Percentiles rank a stretch among this genome's conserved stretches.
Evolutionary conservation across 768 basidiomycete species (phyloP).

Genomic region (Suillus subalutaceus): DNA sequence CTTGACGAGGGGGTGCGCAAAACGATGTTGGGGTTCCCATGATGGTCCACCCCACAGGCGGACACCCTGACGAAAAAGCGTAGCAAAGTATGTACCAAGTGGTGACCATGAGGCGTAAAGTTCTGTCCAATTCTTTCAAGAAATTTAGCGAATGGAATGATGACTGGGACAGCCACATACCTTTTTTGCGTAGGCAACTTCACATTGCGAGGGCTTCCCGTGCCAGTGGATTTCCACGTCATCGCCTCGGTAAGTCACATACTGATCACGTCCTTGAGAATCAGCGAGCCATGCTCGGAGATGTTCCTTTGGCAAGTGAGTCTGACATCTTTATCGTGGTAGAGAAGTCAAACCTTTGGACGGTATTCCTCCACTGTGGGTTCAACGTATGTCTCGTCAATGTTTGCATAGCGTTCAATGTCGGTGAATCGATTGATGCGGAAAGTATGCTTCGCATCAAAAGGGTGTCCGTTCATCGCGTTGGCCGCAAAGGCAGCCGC

Average conservation of each 20-base stretch:
- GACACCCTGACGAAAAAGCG: slow-evolving; percentile 93
- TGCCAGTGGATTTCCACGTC: slow-evolving; percentile 93
- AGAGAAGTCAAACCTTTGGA: slow-evolving; percentile 55
- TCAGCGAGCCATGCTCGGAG: slow-evolving; percentile 95
- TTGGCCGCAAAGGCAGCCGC: slow-evolving; percentile 70
- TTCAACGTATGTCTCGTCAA: slow-evolving; percentile 81
- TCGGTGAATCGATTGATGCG: slow-evolving; percentile 87
- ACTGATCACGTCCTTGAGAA: slow-evolving; percentile 91
- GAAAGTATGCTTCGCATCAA: slow-evolving; percentile 88
- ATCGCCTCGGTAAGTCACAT: slow-evolving; percentile 90
- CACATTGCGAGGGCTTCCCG: slow-evolving; percentile 85
- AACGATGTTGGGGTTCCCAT: slow-evolving; percentile 86
- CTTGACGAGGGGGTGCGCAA: slow-evolving; percentile 94
- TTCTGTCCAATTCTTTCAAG: slow-evolving; percentile 87
- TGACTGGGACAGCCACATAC: slow-evolving; percentile 45
- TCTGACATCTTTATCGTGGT: slow-evolving; percentile 1
- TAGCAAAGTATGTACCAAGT: slow-evolving; percentile 91
- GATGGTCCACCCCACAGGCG: slow-evolving; percentile 94
- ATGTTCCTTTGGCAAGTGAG: slow-evolving; percentile 69
- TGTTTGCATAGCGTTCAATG: slow-evolving; percentile 76
- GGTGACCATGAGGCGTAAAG: slow-evolving; percentile 98
- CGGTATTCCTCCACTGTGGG: slow-evolving; percentile 73
- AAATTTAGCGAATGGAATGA: slow-evolving; percentile 14
- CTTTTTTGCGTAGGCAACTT: slow-evolving; percentile 72
- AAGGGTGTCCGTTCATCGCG: slow-evolving; percentile 75